Conservation (phyloP, 805 yeast genomes). For the Saturnispora gosingensis region DNA sequence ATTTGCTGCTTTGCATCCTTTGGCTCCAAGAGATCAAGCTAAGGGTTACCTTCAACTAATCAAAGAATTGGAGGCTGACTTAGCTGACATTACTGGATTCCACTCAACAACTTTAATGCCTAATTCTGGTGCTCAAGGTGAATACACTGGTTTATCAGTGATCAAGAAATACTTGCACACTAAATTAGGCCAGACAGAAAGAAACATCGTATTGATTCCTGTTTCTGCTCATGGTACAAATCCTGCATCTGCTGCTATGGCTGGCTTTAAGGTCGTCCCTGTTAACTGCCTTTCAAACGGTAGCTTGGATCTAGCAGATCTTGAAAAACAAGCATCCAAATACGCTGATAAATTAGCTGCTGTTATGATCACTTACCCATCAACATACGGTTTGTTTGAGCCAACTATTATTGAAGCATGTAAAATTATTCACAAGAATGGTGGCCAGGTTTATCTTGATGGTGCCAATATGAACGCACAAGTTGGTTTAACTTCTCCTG, state of each 20-base stretch:
- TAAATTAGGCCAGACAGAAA: conserved; percentile 55
- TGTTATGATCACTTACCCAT: conserved; percentile 94
- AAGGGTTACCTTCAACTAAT: conserved; percentile 73
- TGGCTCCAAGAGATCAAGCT: conserved; percentile 86
- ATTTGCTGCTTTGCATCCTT: conserved; percentile 82
- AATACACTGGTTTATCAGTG: conserved; percentile 85
- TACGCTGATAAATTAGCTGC: conserved; percentile 71
- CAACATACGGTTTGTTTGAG: conserved; percentile 94
- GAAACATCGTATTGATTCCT: conserved; percentile 89
- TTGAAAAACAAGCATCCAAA: conserved; percentile 61
- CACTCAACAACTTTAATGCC: conserved; percentile 89
- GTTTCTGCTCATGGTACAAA: conserved; percentile 98
- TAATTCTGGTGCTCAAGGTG: conserved; percentile 98
- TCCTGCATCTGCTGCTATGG: conserved; percentile 98
- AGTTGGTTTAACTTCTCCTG: conserved; percentile 95
- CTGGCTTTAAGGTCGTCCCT: conserved; percentile 88
- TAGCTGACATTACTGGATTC: conserved; percentile 89
- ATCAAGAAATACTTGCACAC: conserved; percentile 64
- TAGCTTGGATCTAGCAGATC: conserved; percentile 72
- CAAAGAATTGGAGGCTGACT: conserved; percentile 67
- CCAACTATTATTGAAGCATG: conserved; percentile 82
- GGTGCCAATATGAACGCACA: conserved; percentile 99
- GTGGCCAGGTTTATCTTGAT: conserved; percentile 95
- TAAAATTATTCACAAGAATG: conserved; percentile 71
- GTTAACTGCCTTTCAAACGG: conserved; percentile 83